Evolutionary conservation across 2,329 filamentous ascomycete species (phyloP).

Genomic region (Purpureocillium lavendulum): DNA sequence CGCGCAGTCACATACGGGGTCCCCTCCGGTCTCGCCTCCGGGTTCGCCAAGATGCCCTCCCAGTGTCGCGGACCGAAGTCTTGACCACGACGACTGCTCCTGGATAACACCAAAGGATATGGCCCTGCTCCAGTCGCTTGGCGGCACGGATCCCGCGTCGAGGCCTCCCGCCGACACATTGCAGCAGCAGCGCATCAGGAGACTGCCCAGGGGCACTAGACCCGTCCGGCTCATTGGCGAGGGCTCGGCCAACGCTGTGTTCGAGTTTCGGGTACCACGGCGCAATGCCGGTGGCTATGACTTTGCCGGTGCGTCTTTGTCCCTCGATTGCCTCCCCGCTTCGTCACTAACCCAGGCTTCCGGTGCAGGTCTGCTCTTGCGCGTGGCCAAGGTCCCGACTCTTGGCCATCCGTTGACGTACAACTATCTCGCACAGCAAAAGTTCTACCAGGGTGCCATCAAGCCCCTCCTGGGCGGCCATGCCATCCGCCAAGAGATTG

Average conservation of each 20-base stretch:
- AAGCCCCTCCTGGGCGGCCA: slow-evolving; percentile 24
- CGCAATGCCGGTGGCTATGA: slow-evolving; percentile 18
- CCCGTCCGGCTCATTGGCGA: slow-evolving; percentile 46
- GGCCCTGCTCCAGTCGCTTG: slow-evolving; percentile 12
- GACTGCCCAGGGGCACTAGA: slow-evolving; percentile 23
- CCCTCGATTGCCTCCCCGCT: slow-evolving; percentile 10
- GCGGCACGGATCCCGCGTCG: background rate
- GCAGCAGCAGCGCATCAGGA: slow-evolving; percentile 15
- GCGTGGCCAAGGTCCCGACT: slow-evolving; percentile 28
- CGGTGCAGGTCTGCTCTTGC: slow-evolving; percentile 23
- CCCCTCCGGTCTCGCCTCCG: no score
- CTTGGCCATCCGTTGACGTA: slow-evolving; percentile 21
- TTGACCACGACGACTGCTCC: slow-evolving; percentile 9
- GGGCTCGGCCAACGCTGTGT: slow-evolving; percentile 72
- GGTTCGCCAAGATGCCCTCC: no score
- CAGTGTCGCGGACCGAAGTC: background rate
- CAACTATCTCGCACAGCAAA: slow-evolving; percentile 28
- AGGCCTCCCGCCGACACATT: slow-evolving; percentile 2
- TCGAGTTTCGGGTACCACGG: slow-evolving; percentile 42
- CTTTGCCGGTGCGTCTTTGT: slow-evolving; percentile 24
- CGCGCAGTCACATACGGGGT: no score
- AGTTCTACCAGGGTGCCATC: slow-evolving; percentile 25
- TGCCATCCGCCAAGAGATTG: slow-evolving; percentile 28
- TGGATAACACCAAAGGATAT: slow-evolving; percentile 15
- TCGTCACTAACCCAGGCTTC: background rate